These are phyloP conservation scores for Rhodomyrtus psidioides DNA, from an alignment of 441 rosid species.

Conservation along the genomic window DNA sequence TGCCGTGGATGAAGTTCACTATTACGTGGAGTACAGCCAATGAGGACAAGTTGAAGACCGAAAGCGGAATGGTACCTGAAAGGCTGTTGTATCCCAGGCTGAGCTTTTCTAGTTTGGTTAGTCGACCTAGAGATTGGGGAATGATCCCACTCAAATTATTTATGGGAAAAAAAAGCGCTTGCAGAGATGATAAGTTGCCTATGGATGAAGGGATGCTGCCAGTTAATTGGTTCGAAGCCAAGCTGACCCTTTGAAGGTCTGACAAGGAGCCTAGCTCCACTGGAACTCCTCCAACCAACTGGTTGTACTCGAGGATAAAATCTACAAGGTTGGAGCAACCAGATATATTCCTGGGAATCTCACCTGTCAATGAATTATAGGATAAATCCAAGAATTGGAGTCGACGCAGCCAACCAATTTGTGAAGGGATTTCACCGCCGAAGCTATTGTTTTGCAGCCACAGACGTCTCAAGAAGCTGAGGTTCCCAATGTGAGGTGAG, in stretches of 20 bases:
- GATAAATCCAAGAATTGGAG: background rate
- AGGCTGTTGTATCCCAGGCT: background rate
- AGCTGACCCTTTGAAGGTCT: background rate
- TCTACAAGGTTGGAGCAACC: background rate
- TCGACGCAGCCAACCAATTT: background rate
- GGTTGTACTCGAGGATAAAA: background rate
- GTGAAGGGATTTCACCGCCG: background rate
- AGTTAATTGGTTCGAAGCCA: background rate
- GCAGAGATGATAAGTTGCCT: background rate
- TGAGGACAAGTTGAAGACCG: background rate
- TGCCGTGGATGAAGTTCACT: background rate
- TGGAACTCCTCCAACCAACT: background rate
- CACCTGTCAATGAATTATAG: accelerated
- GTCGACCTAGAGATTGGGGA: background rate
- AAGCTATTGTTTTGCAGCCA: background rate
- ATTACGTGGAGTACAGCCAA: background rate
- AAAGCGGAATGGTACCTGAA: background rate
- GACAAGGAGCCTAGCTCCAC: background rate
- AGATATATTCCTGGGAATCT: background rate
- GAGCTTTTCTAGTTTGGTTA: background rate
- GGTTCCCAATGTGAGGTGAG: background rate
- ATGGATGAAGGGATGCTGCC: background rate
- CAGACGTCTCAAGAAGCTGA: background rate
- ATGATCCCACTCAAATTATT: background rate
- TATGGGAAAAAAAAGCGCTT: accelerated